Conservation (phyloP, 805 yeast species). For the Lachancea mirantina region DNA sequence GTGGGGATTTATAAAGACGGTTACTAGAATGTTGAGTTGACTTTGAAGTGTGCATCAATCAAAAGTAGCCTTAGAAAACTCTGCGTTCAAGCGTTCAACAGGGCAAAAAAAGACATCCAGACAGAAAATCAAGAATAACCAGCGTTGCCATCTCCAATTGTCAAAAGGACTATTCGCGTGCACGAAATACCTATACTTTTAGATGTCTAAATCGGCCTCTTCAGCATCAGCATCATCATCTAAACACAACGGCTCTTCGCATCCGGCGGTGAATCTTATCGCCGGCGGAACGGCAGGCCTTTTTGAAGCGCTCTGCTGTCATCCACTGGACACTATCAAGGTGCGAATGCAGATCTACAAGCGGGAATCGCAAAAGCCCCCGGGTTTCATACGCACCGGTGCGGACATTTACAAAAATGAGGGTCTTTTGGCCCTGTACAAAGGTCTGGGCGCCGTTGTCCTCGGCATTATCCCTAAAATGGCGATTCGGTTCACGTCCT, state of each 20-base stretch:
- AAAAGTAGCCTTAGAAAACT: too few species aligned
- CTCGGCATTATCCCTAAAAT: slow-evolving; percentile 97
- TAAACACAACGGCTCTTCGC: slow-evolving; percentile 31
- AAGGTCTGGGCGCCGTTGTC: slow-evolving; percentile 94
- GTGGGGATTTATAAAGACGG: too few species aligned
- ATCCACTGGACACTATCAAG: slow-evolving; percentile 95
- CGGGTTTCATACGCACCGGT: slow-evolving; percentile 79
- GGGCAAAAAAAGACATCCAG: too few species aligned
- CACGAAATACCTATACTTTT: too few species aligned
- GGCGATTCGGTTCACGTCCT: slow-evolving; percentile 95
- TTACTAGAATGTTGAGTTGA: too few species aligned
- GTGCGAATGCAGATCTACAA: slow-evolving; percentile 92
- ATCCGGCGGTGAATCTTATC: slow-evolving; percentile 56
- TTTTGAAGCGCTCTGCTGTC: slow-evolving; percentile 95
- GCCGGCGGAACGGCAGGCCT: slow-evolving; percentile 98
- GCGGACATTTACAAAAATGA: slow-evolving; percentile 68
- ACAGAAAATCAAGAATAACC: too few species aligned
- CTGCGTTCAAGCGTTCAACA: too few species aligned
- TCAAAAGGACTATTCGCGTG: too few species aligned
- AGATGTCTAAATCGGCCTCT: neutral
- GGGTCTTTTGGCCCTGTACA: slow-evolving; percentile 78
- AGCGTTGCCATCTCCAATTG: too few species aligned
- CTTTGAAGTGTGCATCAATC: too few species aligned
- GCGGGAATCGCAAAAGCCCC: slow-evolving; percentile 55
- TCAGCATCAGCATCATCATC: too few species aligned